Conservation (phyloP, 2,329 filamentous ascomycete species). For the Mycogone perniciosa region DNA sequence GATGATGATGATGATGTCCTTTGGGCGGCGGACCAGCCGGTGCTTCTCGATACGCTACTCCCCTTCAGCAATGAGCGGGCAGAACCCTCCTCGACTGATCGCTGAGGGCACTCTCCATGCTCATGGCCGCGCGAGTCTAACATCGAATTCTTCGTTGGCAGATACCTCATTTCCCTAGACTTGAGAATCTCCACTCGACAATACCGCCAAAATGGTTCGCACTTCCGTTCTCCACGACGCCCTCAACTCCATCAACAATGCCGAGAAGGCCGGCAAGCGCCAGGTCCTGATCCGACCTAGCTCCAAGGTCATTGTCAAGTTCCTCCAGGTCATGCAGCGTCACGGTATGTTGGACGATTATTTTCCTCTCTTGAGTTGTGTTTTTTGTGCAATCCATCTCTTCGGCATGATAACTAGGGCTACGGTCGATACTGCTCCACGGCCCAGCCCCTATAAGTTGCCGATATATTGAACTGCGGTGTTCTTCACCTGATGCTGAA, state of each 20-base stretch:
- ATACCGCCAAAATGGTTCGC: conserved; percentile 89
- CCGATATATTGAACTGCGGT: conserved; percentile 85
- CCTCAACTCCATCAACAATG: conserved; percentile 99
- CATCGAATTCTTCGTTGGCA: conserved; percentile 35
- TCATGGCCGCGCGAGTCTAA: conserved; percentile 60
- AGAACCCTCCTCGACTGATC: conserved; percentile 57
- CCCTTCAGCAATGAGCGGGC: conserved; percentile 58
- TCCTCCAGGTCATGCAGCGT: conserved; percentile 98
- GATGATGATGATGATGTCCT: conserved; percentile 12
- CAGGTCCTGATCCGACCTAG: conserved; percentile 96
- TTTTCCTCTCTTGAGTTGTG: conserved; percentile 1
- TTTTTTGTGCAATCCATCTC: conserved; percentile 18
- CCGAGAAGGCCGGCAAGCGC: conserved; percentile 99
- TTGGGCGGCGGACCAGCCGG: conserved; percentile 11
- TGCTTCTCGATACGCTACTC: conserved; percentile 53
- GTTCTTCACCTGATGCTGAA: conserved; percentile 92
- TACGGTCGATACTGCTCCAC: conserved; percentile 72
- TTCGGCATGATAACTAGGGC: conserved; percentile 99
- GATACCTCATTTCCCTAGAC: conserved; percentile 65
- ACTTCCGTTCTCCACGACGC: conserved; percentile 99
- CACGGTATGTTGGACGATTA: conserved; percentile 68
- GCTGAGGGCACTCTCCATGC: conserved; percentile 64
- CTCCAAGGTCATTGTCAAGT: conserved; percentile 99
- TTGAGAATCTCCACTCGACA: conserved; percentile 67
- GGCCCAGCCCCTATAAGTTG: conserved; percentile 99